Base-by-base conservation (phyloP, 1,284 basidiomycete species). In the Fomitopsis pinicola region DNA sequence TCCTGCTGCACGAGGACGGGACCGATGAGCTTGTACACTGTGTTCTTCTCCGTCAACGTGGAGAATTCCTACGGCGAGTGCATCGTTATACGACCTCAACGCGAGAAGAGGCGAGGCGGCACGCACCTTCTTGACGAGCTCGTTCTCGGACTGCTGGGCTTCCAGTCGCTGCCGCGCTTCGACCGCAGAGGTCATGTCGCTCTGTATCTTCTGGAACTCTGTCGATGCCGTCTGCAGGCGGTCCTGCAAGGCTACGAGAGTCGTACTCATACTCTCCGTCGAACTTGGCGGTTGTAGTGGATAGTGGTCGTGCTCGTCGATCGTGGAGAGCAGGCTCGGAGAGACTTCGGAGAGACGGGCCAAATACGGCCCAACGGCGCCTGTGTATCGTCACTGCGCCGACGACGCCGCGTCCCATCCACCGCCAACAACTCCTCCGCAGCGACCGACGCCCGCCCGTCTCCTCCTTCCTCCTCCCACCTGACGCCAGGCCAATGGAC, bases 1-100 rank as follows among this genome's bases (percentile, higher is more conserved):
- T 98, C 96, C 75, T 98, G 97, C 68, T 91, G 87, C 7, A 98
- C 87, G 26, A 99, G 83, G 1, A 95, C 91, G 1, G 95, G 94
- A 0, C 97, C 97, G 52, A 97, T 84, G 53, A 95, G 85, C 78
- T 99, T 99, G 81, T 90, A 99, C 8, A 99, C 84, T 8, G 82
- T 84, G 70, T 96, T 97, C 65, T 88, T 84, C 1, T 87, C 77
- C 55, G 88, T 90, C 60, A 98, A 76, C 30, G 79, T 77, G n/a
- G 78, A 76, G 70, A 98, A 95, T 77, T 98, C 96, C 94, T 97
- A 57, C 1, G 30, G 14, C 12, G 53, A 55, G 10, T 12, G 33
- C 30, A 40, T 22, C 1, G 28, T 33, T 8, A 54, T 56, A 22
- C 17, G 36, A n/a, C 42, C 7, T 55, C 28, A 15, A 53, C 10